Base-by-base conservation (phyloP, 2,329 filamentous ascomycete species). In the Leptographium galeiforme region DNA sequence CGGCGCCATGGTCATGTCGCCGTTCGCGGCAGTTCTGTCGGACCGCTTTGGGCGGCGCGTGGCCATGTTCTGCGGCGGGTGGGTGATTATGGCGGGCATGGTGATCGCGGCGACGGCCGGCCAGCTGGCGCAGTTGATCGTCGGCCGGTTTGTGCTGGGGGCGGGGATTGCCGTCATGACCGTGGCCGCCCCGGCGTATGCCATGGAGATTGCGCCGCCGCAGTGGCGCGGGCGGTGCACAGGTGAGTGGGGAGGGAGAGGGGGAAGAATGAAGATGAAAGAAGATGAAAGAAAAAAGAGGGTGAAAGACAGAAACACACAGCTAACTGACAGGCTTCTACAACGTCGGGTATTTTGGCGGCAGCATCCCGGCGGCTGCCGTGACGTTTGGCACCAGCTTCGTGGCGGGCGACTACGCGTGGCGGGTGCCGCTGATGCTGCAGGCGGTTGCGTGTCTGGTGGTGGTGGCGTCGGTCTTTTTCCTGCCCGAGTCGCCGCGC, bases 401-500 rank as follows among this genome's bases (percentile, higher is more conserved):
- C 41, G 73, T 77, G 53, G 51, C 65, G 40, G 73, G 57, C 62
- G 61, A 74, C 63, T 74, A 67, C 61, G 66, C 72, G 7, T 76
- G 72, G 72, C 68, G 72, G n/a, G 68, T 76, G 56, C 72, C 73
- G 16, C 61, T 77, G 7, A 70, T 73, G 12, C 63, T 75, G 52
- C 72, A 76, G 61, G 68, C 71, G 11, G 61, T 73, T 52, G 67
- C 74, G 45, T 72, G 69, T 57, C 40, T 70, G 14, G 57, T 71
- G 43, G 68, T 72, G 50, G 63, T 72, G 52, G 53, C 47, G 13
- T 60, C 61, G 13, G 65, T 72, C 50, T 68, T 87, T 1, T 87
- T 84, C 70, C 77, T 87, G 75, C 82, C 84, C 0, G 84, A 87
- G 63, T 78, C 73, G 4, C 84, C 84, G 0, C 77, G 84, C 36